Percentiles rank a stretch among this genome's conserved stretches.
phyloP scores from a whole-genome alignment of 1,284 basidiomycete genomes.

The Trametes sp. region DNA sequence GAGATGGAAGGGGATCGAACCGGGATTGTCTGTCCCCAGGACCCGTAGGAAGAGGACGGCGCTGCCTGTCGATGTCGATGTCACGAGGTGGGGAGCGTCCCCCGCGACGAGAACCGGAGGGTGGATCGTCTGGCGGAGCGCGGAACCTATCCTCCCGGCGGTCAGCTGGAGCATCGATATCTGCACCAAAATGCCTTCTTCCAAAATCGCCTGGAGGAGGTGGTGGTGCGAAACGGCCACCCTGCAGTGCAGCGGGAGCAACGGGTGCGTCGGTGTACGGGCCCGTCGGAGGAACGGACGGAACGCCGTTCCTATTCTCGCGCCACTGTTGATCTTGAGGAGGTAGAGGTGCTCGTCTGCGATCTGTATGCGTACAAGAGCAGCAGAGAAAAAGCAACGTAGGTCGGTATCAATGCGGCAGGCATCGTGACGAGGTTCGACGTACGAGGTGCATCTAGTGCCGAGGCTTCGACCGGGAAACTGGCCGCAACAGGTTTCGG shows the following conservation, averaged over 20 bases:
- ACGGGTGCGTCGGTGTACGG: background rate
- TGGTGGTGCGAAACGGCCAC: background rate
- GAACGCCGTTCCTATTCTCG: slow-evolving; percentile 7
- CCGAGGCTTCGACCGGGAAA: slow-evolving; percentile 32
- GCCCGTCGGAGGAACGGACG: background rate
- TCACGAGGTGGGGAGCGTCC: slow-evolving; percentile 24
- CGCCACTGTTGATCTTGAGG: slow-evolving; percentile 28
- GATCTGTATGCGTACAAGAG: slow-evolving; percentile 19
- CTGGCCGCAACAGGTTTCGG: slow-evolving; percentile 25
- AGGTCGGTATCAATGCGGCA: background rate
- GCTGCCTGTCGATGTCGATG: slow-evolving; percentile 15
- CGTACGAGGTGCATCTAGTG: slow-evolving; percentile 49
- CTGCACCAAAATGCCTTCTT: slow-evolving; percentile 22
- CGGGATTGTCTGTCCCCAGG: slow-evolving; percentile 24
- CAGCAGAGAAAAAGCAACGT: background rate
- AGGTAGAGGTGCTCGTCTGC: slow-evolving; percentile 33
- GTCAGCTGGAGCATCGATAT: background rate
- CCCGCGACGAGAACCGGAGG: slow-evolving; percentile 29
- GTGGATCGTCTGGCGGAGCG: slow-evolving; percentile 22
- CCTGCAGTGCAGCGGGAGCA: background rate
- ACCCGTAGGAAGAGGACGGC: slow-evolving; percentile 12
- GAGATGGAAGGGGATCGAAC: slow-evolving; percentile 22
- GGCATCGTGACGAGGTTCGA: slow-evolving; percentile 39
- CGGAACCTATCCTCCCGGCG: slow-evolving; percentile 15
- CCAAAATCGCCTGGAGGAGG: background rate